Conservation (phyloP, 495 filamentous ascomycete species). For the Articulospora tetracladia region DNA sequence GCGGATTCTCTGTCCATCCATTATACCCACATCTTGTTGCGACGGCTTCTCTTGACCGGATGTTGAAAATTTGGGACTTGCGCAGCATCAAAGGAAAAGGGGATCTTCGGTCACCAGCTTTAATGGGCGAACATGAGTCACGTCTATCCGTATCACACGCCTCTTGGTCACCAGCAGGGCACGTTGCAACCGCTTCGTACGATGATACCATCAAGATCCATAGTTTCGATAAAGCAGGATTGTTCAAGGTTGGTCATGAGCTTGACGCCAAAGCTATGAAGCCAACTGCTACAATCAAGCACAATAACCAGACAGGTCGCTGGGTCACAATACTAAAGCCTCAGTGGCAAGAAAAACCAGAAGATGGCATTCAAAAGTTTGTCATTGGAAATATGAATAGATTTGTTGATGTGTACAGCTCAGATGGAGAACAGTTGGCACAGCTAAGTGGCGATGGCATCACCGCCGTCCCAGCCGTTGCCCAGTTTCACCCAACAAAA, state of each 20-base stretch:
- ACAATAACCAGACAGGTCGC: constrained; percentile 93
- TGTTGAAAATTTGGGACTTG: constrained; percentile 88
- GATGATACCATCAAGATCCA: constrained; percentile 95
- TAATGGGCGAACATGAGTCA: constrained; percentile 78
- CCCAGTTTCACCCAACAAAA: constrained; percentile 79
- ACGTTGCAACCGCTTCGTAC: constrained; percentile 87
- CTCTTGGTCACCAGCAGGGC: constrained; percentile 75
- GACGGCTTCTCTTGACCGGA: constrained; percentile 87
- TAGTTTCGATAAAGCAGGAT: constrained; percentile 59
- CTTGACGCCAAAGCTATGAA: constrained; percentile 59
- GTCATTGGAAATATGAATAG: constrained; percentile 98
- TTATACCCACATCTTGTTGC: constrained; percentile 75
- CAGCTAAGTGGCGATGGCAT: constrained; percentile 87
- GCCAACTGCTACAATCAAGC: constrained; percentile 64
- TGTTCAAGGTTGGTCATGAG: constrained; percentile 60
- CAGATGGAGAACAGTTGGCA: constrained; percentile 79
- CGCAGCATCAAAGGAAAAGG: constrained; percentile 66
- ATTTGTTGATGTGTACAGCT: constrained; percentile 85
- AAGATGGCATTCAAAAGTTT: constrained; percentile 75
- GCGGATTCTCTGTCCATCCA: constrained; percentile 84
- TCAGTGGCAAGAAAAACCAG: constrained; percentile 83
- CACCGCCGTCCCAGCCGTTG: constrained; percentile 89
- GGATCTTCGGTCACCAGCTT: constrained; percentile 47
- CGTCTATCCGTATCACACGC: constrained; percentile 87
- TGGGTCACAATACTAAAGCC: constrained; percentile 78